A percentile compares a stretch with the other conserved stretches of the same genome.
Evolutionary conservation across 257 asterid species (phyloP).

Genomic region (Lantana camara): DNA sequence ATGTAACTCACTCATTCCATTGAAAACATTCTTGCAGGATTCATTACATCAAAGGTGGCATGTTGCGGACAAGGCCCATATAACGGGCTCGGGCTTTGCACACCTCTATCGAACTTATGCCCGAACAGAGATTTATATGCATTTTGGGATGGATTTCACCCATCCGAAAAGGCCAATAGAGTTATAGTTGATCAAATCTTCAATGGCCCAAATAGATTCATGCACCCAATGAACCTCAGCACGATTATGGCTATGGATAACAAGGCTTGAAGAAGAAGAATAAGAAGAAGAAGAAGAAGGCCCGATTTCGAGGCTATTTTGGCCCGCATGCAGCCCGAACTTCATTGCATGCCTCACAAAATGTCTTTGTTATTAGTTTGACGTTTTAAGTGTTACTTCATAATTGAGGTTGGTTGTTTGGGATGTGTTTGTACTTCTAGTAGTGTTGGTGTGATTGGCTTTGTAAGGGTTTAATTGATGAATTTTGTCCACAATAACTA

Average conservation of each 20-base stretch:
- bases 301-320: slow-evolving; percentile 19
- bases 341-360: slow-evolving; percentile 8
- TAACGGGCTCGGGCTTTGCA: slow-evolving; percentile 89
- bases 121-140: slow-evolving; percentile 61
- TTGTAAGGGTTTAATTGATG: slow-evolving; percentile 16
- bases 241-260: slow-evolving; percentile 60
- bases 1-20: too few relatives aligned
- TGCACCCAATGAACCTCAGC: slow-evolving; percentile 90
- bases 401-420: background rate
- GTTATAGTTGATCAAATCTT: slow-evolving; percentile 65
- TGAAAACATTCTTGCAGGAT: slow-evolving; percentile 44
- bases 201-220: slow-evolving; percentile 50
- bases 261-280: slow-evolving; percentile 38
- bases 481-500: background rate
- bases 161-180: slow-evolving; percentile 78
- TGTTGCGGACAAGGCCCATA: slow-evolving; percentile 97
- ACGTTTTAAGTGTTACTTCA: background rate
- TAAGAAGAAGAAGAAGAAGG: too few relatives aligned
- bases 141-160: slow-evolving; percentile 92
- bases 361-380: slow-evolving; percentile 1
- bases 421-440: background rate
- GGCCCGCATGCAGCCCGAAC: background rate
- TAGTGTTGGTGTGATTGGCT: slow-evolving; percentile 6
- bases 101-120: slow-evolving; percentile 67
- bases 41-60: slow-evolving; percentile 67